Conservation (phyloP, 257 asterid species). For the Coffea eugenioides region DNA sequence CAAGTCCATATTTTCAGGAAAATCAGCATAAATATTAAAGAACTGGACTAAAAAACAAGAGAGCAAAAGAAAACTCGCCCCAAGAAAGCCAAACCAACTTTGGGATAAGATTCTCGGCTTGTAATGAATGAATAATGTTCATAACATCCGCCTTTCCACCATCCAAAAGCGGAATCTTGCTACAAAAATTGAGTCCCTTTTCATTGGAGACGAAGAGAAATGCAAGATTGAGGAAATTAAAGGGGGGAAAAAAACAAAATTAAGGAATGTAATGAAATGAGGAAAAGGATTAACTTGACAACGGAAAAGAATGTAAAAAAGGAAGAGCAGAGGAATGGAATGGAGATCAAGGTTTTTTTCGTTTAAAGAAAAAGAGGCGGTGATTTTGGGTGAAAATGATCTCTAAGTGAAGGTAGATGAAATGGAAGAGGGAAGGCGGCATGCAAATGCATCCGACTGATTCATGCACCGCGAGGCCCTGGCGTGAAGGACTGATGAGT, state of each 20-base stretch:
- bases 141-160: slow-evolving; percentile 4
- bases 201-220: background rate
- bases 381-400: background rate
- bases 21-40: background rate
- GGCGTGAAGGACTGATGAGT: no score
- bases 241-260: background rate
- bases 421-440: background rate
- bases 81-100: background rate
- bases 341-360: background rate
- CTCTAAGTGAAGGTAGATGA: background rate
- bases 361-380: background rate
- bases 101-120: background rate
- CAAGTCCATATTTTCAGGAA: background rate
- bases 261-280: background rate
- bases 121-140: slow-evolving; percentile 2
- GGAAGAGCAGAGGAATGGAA: background rate
- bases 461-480: no score
- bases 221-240: background rate
- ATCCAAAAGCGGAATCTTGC: slow-evolving; percentile 6
- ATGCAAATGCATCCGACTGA: background rate
- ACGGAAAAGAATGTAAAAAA: background rate
- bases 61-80: slow-evolving; percentile 4
- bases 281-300: background rate
- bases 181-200: background rate
- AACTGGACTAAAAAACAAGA: background rate